Percentiles rank a stretch among this genome's conserved stretches.
phyloP scores from a whole-genome alignment of 1,139 yeast genomes.

The Blastobotrys buckinghamii region DNA sequence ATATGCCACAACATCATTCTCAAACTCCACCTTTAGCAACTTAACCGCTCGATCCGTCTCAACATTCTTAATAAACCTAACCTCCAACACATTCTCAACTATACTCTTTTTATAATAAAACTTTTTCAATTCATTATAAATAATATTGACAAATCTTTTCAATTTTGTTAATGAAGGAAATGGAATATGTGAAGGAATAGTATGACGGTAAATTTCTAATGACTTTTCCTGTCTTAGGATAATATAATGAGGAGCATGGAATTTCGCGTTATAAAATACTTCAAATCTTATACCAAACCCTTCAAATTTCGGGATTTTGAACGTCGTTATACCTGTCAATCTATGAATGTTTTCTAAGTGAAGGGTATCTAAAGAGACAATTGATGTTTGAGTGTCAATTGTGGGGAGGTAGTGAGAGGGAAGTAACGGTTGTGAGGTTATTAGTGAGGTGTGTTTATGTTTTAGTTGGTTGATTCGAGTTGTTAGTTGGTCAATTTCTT shows the following conservation, averaged over 20 bases:
- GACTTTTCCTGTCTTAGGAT: slow-evolving; percentile 16
- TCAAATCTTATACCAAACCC: slow-evolving; percentile 26
- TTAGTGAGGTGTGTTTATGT: not conserved
- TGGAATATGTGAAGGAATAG: slow-evolving; percentile 23
- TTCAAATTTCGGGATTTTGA: slow-evolving; percentile 15
- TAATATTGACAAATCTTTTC: slow-evolving; percentile 16
- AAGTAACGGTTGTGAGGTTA: not conserved
- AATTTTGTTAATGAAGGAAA: slow-evolving; percentile 9
- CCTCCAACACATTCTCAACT: slow-evolving; percentile 10
- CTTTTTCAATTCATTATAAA: slow-evolving; percentile 14
- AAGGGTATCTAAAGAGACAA: slow-evolving; percentile 5
- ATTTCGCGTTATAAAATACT: slow-evolving; percentile 14
- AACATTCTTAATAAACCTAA: slow-evolving; percentile 3
- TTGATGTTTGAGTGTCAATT: not conserved
- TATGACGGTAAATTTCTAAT: slow-evolving; percentile 21
- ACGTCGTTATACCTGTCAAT: slow-evolving; percentile 25
- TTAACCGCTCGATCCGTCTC: slow-evolving; percentile 19
- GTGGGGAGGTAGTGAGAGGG: not conserved
- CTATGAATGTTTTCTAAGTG: slow-evolving; percentile 22
- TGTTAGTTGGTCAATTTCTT: slow-evolving; percentile 6
- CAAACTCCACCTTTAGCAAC: slow-evolving; percentile 17
- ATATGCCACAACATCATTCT: slow-evolving; percentile 9
- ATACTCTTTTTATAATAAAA: slow-evolving; percentile 1
- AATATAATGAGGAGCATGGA: slow-evolving; percentile 23
- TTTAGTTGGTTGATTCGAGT: slow-evolving; percentile 1